Conservation (phyloP, 345 rosid species). For the Barbarea vulgaris region DNA sequence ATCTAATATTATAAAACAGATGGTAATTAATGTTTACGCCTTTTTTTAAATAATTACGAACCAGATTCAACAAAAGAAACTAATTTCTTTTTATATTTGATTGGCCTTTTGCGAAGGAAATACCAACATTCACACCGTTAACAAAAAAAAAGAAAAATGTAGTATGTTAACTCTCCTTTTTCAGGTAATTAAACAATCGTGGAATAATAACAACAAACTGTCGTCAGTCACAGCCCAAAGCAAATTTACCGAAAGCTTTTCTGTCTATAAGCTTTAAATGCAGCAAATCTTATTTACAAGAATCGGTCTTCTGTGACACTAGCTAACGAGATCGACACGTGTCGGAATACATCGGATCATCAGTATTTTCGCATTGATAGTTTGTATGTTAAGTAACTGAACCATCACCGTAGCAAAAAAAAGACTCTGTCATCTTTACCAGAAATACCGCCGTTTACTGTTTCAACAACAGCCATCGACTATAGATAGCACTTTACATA, state of each 20-base stretch:
- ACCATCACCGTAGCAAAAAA: not conserved
- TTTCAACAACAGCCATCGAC: no score
- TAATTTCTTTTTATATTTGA: not conserved
- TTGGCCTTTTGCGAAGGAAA: not conserved
- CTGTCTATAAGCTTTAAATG: not conserved
- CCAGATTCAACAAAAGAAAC: not conserved
- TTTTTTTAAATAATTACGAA: not conserved
- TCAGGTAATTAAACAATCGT: not conserved
- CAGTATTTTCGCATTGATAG: not conserved
- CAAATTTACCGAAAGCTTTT: not conserved
- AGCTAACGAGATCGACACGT: not conserved
- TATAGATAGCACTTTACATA: not conserved
- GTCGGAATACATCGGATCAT: not conserved
- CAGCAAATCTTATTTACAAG: not conserved
- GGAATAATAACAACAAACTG: not conserved
- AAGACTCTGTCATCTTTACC: not conserved
- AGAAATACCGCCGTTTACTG: constrained; percentile 4
- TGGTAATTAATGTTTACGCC: not conserved
- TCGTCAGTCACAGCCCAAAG: constrained; percentile 6
- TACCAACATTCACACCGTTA: not conserved
- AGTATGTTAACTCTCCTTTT: not conserved
- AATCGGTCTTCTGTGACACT: not conserved
- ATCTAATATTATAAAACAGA: no score
- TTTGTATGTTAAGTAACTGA: not conserved
- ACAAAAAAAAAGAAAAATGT: constrained; percentile 5